Base-by-base conservation (phyloP, 2,329 filamentous ascomycete genomes). In the Hansfordia pulvinata region DNA sequence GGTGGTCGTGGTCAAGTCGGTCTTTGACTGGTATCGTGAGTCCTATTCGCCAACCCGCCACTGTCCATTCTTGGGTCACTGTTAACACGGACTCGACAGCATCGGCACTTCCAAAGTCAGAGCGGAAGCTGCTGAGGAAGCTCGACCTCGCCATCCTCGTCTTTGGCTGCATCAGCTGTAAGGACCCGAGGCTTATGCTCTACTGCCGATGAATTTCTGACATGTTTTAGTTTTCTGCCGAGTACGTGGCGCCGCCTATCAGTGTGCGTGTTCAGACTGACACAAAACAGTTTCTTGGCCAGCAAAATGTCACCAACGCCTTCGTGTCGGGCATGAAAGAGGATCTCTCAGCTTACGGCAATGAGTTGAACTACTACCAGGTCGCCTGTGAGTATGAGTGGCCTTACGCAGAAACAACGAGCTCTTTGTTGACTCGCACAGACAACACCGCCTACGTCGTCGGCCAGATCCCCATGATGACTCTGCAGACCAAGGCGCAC, bases 361-460 rank as follows among this genome's bases (percentile, higher is more conserved):
- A 46, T 25, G 34, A 49, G 24, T 20, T 32, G n/a, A 29, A 28
- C 12, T 27, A 30, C 16, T 23, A 23, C 21, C 21, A 16, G 5
- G 24, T 26, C 9, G 24, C 24, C n/a, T 26, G 24, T 26, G n/a
- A 10, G 25, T 14, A 9, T 24, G 14, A 24, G 9, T 6, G 4
- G 6, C 12, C 14, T 7, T 14, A 23, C 8, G 56, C 55, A 14
- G n/a, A n/a, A n/a, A n/a, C n/a, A n/a, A n/a, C n/a, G n/a, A n/a
- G n/a, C n/a, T n/a, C n/a, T n/a, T n/a, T n/a, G n/a, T n/a, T n/a
- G n/a, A n/a, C n/a, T n/a, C n/a, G n/a, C n/a, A n/a, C n/a, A n/a
- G 58, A 64, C 36, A 60, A 51, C n/a, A 60, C 59, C 19, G 40
- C 35, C 4, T 41, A 41, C 18, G 41, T 44, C 10, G 16, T 42